phyloP scores from a whole-genome alignment of 495 filamentous ascomycete species.

The Penicillium cinerascens region DNA sequence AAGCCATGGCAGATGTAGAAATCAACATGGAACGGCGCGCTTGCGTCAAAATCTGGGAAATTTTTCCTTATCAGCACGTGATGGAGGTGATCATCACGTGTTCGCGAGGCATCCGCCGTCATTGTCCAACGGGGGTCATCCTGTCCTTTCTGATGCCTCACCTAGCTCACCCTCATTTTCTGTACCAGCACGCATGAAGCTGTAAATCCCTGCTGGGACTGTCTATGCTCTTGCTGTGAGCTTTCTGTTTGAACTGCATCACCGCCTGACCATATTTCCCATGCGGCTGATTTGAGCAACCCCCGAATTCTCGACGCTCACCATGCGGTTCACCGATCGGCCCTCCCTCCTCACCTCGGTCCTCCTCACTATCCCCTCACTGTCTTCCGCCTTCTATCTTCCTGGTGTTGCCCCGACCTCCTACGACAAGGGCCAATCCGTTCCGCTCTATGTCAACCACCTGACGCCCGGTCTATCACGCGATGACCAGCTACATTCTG shows the following conservation, averaged over 20 bases:
- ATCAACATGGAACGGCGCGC: not conserved
- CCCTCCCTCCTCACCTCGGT: conserved; percentile 25
- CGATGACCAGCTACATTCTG: conserved; percentile 80
- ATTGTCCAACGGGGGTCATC: conserved; percentile 4
- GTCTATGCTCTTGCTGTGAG: not conserved
- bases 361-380: conserved; percentile 35
- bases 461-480: conserved; percentile 79
- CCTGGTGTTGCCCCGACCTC: conserved; percentile 94
- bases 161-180: not conserved
- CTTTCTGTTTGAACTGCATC: not conserved
- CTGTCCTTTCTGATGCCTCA: conserved; percentile 6
- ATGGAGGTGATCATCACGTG: conserved; percentile 8
- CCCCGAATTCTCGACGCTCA: conserved; percentile 17
- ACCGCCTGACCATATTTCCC: not conserved
- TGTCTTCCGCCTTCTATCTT: conserved; percentile 84
- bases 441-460: conserved; percentile 90
- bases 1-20: conserved; percentile 21
- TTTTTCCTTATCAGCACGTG: conserved; percentile 46
- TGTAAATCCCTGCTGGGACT: not conserved
- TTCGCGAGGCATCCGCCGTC: conserved; percentile 4
- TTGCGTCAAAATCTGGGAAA: conserved; percentile 16
- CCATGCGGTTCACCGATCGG: conserved; percentile 40
- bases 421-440: conserved; percentile 68
- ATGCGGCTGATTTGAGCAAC: conserved; percentile 15
- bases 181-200: not conserved